These are phyloP conservation scores for Cynara cardunculus DNA, from an alignment of 129 eudicot genomes.

Conservation along the genomic window DNA sequence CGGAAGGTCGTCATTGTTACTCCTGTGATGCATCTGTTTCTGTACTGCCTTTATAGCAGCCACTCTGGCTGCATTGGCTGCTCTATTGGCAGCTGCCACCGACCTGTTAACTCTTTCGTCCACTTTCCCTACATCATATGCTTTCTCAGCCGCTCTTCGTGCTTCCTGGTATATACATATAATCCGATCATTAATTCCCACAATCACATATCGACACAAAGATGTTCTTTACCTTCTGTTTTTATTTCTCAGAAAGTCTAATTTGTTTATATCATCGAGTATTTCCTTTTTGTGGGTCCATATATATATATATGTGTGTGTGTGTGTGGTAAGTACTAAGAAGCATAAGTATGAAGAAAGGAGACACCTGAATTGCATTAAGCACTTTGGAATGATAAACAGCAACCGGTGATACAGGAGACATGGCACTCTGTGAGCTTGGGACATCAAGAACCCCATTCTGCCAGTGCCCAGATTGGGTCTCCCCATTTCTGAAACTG, in stretches of 20 bases:
- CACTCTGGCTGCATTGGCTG: conserved; percentile 94
- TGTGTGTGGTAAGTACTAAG: not conserved
- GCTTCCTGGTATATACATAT: conserved; percentile 62
- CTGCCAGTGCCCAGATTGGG: conserved; percentile 96
- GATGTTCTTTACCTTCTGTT: not conserved
- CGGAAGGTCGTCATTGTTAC: conserved; percentile 60
- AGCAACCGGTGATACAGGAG: conserved; percentile 83
- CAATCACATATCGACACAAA: not conserved
- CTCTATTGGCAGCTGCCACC: conserved; percentile 85
- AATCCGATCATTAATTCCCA: not conserved
- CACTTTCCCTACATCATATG: conserved; percentile 82
- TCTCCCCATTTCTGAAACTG: conserved; percentile 85
- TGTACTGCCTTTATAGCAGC: conserved; percentile 95
- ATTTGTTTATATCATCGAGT: not conserved
- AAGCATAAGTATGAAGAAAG: not conserved
- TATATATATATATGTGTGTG: too few species aligned
- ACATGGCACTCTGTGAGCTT: conserved; percentile 67
- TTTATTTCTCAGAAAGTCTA: not conserved
- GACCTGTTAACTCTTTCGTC: conserved; percentile 96
- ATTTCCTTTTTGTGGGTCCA: not conserved
- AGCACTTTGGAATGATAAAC: conserved; percentile 94
- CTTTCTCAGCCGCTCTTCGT: conserved; percentile 86
- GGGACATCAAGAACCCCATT: conserved; percentile 87
- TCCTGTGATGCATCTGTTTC: conserved; percentile 75
- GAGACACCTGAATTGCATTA: conserved; percentile 77